These are phyloP conservation scores for Aspergillus panamensis DNA, from an alignment of 495 filamentous ascomycete genomes.

Conservation along the genomic window DNA sequence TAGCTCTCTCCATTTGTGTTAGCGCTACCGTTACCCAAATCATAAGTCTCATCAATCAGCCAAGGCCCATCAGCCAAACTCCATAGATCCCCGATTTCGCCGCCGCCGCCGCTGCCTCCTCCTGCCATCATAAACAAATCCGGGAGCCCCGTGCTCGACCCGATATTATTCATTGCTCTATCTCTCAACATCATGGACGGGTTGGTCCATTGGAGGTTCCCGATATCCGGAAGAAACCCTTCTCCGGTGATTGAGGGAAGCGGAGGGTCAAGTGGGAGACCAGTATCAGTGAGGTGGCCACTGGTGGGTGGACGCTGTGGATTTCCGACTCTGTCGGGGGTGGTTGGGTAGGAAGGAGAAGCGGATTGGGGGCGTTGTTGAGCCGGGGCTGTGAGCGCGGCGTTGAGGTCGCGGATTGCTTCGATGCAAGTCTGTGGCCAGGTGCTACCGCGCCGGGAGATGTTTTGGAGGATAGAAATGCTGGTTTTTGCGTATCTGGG, in stretches of 20 bases:
- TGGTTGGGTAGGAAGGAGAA: not conserved
- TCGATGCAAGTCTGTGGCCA: slow-evolving; percentile 45
- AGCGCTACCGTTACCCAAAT: slow-evolving; percentile 1
- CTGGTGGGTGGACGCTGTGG: not conserved
- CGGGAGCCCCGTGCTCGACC: not conserved
- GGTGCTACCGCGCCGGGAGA: slow-evolving; percentile 34
- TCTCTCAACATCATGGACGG: slow-evolving; percentile 17
- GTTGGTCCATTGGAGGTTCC: slow-evolving; percentile 7
- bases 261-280: not conserved
- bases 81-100: slow-evolving; percentile 39
- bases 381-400: slow-evolving; percentile 29
- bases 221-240: not conserved
- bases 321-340: not conserved
- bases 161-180: slow-evolving; percentile 9
- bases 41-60: slow-evolving; percentile 37
- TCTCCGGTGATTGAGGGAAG: not conserved
- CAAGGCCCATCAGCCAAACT: slow-evolving; percentile 43
- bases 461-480: slow-evolving; percentile 32
- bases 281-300: not conserved
- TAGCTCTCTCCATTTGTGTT: not conserved
- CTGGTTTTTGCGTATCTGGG: slow-evolving; percentile 35
- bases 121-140: slow-evolving; percentile 1
- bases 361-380: not conserved
- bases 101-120: slow-evolving; percentile 6
- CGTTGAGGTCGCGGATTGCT: slow-evolving; percentile 38